These are phyloP conservation scores for Exophiala sp. DNA, from an alignment of 2,329 filamentous ascomycete genomes.

Conservation along the genomic window DNA sequence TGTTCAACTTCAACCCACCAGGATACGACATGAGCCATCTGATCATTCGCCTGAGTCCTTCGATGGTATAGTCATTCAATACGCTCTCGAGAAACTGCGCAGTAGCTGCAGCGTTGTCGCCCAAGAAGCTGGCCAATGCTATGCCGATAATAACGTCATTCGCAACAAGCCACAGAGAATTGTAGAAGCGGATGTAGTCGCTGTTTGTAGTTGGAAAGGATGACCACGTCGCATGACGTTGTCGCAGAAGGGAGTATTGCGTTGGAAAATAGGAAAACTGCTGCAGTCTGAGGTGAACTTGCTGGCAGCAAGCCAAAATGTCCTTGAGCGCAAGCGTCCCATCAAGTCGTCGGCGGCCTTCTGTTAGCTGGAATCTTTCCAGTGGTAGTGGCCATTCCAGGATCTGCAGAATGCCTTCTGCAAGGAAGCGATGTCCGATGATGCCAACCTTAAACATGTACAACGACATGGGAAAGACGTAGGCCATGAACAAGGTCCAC, in stretches of 20 bases:
- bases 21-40: conserved; percentile 95
- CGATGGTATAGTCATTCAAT: conserved; percentile 77
- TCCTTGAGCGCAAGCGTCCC: conserved; percentile 86
- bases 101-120: conserved; percentile 86
- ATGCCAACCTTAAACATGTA: conserved; percentile 72
- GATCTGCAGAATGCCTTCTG: conserved; percentile 72
- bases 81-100: conserved; percentile 73
- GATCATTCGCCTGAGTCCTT: conserved; percentile 83
- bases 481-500: conserved; percentile 71
- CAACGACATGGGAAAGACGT: conserved; percentile 72
- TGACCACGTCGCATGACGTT: conserved; percentile 86
- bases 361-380: conserved; percentile 17
- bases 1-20: conserved; percentile 91
- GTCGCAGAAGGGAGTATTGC: conserved; percentile 88
- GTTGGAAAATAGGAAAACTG: conserved; percentile 99
- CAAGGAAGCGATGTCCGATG: conserved; percentile 73
- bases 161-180: conserved; percentile 95
- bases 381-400: conserved; percentile 69
- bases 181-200: conserved; percentile 98
- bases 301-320: conserved; percentile 91
- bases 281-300: conserved; percentile 92
- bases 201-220: conserved; percentile 93
- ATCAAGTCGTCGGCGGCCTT: conserved; percentile 47
- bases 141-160: conserved; percentile 99
- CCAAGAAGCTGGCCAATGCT: conserved; percentile 91